These are phyloP conservation scores for Pelargonium nanum DNA, from an alignment of 345 rosid genomes.

Conservation along the genomic window DNA sequence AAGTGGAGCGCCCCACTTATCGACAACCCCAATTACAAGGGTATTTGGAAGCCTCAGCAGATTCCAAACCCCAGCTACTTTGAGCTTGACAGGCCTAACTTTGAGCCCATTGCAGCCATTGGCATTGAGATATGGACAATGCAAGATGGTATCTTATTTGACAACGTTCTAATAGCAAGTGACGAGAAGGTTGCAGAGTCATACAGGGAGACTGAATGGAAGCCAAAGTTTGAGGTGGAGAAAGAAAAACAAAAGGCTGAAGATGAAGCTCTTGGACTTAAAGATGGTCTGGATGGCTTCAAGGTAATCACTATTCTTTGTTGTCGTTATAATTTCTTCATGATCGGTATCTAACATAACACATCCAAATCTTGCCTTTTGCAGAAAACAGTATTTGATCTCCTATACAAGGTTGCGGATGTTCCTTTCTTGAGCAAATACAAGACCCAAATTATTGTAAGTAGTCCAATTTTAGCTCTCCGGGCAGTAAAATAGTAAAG, in stretches of 20 bases:
- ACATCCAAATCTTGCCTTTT: neutral
- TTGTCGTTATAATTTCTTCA: neutral
- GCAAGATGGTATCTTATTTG: conserved; percentile 84
- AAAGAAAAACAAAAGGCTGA: conserved; percentile 69
- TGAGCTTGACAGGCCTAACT: conserved; percentile 61
- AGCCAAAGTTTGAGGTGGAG: conserved; percentile 56
- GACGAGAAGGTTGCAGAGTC: conserved; percentile 54
- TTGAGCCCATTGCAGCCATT: conserved; percentile 69
- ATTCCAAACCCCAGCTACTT: conserved; percentile 73
- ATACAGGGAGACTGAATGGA: conserved; percentile 44
- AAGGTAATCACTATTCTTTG: conserved; percentile 22
- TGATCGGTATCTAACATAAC: neutral
- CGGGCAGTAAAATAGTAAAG: neutral
- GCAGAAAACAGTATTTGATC: neutral
- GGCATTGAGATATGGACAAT: conserved; percentile 94
- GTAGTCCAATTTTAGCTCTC: neutral
- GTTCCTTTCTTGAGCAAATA: neutral
- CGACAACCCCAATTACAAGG: conserved; percentile 78
- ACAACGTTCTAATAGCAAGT: conserved; percentile 58
- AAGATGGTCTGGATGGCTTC: conserved; percentile 37
- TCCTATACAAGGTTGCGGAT: neutral
- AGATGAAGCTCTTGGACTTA: conserved; percentile 40
- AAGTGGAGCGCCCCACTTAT: conserved; percentile 71
- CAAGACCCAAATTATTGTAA: neutral
- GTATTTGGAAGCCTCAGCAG: conserved; percentile 75